Conservation (phyloP, 2,329 filamentous ascomycete genomes). For the Calonectria honghensis region DNA sequence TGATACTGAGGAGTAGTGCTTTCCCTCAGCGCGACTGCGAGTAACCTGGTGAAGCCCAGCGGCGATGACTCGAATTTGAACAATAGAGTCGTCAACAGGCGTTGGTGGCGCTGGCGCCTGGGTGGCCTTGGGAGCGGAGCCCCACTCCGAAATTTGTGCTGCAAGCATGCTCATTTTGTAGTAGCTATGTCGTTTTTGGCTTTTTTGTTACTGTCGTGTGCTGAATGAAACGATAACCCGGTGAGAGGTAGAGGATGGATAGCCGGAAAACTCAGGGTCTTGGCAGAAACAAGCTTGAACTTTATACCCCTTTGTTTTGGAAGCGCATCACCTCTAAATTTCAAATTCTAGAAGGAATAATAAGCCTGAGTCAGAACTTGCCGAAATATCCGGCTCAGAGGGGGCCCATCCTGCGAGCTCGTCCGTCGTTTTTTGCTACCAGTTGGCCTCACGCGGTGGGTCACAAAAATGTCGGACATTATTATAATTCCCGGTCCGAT, state of each 20-base stretch:
- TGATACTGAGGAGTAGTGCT: conserved; percentile 69
- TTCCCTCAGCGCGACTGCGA: conserved; percentile 70
- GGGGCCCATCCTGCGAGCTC: not conserved
- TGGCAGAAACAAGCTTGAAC: not conserved
- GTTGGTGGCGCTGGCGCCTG: conserved; percentile 60
- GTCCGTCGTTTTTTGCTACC: not conserved
- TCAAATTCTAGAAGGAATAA: not conserved
- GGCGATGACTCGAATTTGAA: conserved; percentile 72
- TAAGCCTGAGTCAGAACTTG: not conserved
- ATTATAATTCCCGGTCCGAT: not conserved
- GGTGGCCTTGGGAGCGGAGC: conserved; percentile 52
- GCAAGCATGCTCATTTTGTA: conserved; percentile 57
- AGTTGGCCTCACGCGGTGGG: not conserved
- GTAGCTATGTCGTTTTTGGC: not conserved
- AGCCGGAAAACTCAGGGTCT: not conserved
- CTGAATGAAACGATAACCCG: not conserved
- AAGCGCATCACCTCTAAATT: not conserved
- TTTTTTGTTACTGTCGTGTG: not conserved
- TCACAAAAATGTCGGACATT: not conserved
- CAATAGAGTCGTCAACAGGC: conserved; percentile 58
- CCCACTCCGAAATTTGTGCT: conserved; percentile 64
- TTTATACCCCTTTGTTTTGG: not conserved
- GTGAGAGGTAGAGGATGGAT: not conserved
- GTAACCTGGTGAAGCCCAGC: conserved; percentile 73
- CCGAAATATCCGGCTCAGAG: not conserved